Conservation (phyloP, 345 rosid genomes). For the Lumnitzera racemosa region DNA sequence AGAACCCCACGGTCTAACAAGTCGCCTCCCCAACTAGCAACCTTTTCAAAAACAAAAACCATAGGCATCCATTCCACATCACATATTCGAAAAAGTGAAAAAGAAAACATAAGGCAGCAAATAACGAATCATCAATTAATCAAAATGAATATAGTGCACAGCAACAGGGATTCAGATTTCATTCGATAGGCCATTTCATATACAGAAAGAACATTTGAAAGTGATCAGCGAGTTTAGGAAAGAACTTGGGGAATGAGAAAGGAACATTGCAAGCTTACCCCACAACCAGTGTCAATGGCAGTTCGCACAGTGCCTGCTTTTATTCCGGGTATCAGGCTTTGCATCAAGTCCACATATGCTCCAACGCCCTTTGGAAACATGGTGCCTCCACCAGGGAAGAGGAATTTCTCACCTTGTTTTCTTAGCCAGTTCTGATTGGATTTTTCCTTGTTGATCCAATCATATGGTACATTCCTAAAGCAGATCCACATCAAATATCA, state of each 20-base stretch:
- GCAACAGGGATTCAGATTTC: too few relatives aligned
- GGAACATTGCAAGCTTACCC: conserved; percentile 40
- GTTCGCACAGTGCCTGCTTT: conserved; percentile 84
- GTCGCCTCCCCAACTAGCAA: conserved; percentile 99
- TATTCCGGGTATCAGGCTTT: conserved; percentile 91
- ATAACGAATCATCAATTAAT: too few relatives aligned
- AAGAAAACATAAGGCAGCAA: too few relatives aligned
- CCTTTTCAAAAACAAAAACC: conserved; percentile 27
- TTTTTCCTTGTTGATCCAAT: conserved; percentile 96
- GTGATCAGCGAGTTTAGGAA: too few relatives aligned
- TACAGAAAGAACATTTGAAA: too few relatives aligned
- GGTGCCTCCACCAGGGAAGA: conserved; percentile 97
- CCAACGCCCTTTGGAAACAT: conserved; percentile 96
- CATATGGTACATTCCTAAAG: conserved; percentile 90
- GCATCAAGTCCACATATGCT: conserved; percentile 92
- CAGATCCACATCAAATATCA: conserved; percentile 9
- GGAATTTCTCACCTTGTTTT: conserved; percentile 86
- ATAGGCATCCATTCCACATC: too few relatives aligned
- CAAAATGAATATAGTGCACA: too few relatives aligned
- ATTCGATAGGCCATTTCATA: too few relatives aligned
- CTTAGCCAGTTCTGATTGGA: conserved; percentile 95
- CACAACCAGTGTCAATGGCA: conserved; percentile 97
- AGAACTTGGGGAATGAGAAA: not conserved
- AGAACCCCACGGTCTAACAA: conserved; percentile 81
- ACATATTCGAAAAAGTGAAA: too few relatives aligned